These are phyloP conservation scores for Coemansia furcata DNA, from an alignment of 192 early-diverging fungal species.

Conservation along the genomic window DNA sequence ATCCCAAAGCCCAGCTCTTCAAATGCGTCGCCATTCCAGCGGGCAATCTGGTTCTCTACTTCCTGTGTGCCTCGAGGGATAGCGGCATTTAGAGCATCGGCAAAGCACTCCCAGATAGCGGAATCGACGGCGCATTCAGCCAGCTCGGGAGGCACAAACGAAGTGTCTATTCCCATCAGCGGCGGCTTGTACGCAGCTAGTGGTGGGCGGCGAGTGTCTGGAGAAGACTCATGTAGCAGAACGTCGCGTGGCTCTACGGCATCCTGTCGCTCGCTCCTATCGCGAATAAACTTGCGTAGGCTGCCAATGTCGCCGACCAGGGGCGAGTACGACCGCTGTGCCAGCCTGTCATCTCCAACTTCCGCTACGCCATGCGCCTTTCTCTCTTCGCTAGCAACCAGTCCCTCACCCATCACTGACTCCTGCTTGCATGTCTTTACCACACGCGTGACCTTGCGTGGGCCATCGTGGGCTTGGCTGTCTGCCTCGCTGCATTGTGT, in stretches of 20 bases:
- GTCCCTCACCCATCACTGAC: constrained; percentile 16
- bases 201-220: not conserved
- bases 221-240: not conserved
- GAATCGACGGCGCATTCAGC: not conserved
- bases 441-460: constrained; percentile 8
- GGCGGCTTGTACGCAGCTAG: constrained; percentile 11
- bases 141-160: constrained; percentile 14
- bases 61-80: constrained; percentile 9
- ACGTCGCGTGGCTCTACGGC: constrained; percentile 10
- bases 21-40: constrained; percentile 18
- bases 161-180: constrained; percentile 8
- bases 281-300: not conserved
- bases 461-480: not conserved
- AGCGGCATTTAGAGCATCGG: constrained; percentile 13
- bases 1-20: constrained; percentile 9
- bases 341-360: not conserved
- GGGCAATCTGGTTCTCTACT: constrained; percentile 5
- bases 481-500: not conserved
- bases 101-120: constrained; percentile 10
- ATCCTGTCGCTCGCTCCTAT: constrained; percentile 2
- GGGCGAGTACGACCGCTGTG: not conserved
- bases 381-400: constrained; percentile 10
- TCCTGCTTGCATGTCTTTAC: constrained; percentile 15
- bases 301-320: constrained; percentile 7
- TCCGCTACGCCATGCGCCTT: not conserved